These are phyloP conservation scores for Neurospora crassa DNA, from an alignment of 2,329 filamentous ascomycete genomes.

Conservation along the genomic window DNA sequence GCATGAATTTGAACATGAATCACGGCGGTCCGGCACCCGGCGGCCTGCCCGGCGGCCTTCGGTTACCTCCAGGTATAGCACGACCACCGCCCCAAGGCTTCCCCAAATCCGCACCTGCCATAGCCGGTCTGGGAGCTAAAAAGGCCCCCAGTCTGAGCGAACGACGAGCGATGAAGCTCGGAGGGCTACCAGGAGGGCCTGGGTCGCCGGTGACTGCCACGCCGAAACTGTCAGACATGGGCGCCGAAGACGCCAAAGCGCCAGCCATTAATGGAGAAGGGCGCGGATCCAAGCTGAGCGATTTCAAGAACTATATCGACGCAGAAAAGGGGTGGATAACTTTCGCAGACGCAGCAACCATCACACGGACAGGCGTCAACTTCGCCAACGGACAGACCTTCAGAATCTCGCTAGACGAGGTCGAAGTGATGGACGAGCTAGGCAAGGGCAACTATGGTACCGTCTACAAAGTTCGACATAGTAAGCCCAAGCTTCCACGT, in stretches of 20 bases:
- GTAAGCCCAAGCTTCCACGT: slow-evolving; percentile 49
- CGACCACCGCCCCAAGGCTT: slow-evolving; percentile 40
- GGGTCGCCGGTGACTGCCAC: slow-evolving; percentile 23
- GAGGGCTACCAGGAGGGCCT: slow-evolving; percentile 28
- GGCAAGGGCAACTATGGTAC: slow-evolving; percentile 98
- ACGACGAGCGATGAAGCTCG: slow-evolving; percentile 55
- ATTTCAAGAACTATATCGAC: slow-evolving; percentile 74
- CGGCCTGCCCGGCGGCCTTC: slow-evolving; percentile 34
- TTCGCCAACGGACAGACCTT: slow-evolving; percentile 87
- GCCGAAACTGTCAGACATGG: slow-evolving; percentile 36
- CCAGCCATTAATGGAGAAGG: slow-evolving; percentile 25
- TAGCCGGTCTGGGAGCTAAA: slow-evolving; percentile 26
- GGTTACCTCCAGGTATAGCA: slow-evolving; percentile 29
- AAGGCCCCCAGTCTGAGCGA: slow-evolving; percentile 53
- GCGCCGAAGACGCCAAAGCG: slow-evolving; percentile 11
- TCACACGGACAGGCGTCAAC: slow-evolving; percentile 82
- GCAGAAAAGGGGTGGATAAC: slow-evolving; percentile 83
- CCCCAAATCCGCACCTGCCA: slow-evolving; percentile 41
- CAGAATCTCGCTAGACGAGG: slow-evolving; percentile 89
- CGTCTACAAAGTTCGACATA: slow-evolving; percentile 91
- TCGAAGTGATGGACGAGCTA: slow-evolving; percentile 84
- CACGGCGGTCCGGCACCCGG: background rate
- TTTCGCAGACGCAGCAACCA: slow-evolving; percentile 85
- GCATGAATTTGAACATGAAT: slow-evolving; percentile 8
- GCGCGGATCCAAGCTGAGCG: slow-evolving; percentile 42